A percentile compares a stretch with the other conserved stretches of the same genome.
phyloP scores from a whole-genome alignment of 768 basidiomycete species.

The Chlorophyllum brunneum region DNA sequence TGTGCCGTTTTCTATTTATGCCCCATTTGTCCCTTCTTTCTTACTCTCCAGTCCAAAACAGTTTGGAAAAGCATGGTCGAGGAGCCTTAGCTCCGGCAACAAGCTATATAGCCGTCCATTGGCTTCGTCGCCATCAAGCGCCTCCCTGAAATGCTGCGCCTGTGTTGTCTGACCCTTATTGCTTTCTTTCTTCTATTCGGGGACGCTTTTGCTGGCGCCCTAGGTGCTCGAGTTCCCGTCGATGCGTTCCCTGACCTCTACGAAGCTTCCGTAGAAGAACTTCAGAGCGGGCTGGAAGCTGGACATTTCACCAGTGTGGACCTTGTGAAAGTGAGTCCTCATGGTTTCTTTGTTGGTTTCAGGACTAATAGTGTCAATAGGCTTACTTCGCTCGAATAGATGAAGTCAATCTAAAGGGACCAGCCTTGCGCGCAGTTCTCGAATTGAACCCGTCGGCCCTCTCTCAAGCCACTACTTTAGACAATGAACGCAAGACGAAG shows the following conservation, averaged over 20 bases:
- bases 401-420: slow-evolving; percentile 62
- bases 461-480: slow-evolving; percentile 45
- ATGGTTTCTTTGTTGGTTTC: not conserved
- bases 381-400: slow-evolving; percentile 66
- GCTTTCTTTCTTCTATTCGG: not conserved
- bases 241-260: slow-evolving; percentile 49
- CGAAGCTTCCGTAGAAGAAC: slow-evolving; percentile 52
- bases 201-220: not conserved
- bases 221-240: not conserved
- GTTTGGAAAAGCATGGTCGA: too few relatives aligned
- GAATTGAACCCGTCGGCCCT: slow-evolving; percentile 56
- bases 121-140: too few relatives aligned
- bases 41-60: too few relatives aligned
- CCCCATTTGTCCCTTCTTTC: too few relatives aligned
- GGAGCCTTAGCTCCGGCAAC: too few relatives aligned
- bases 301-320: slow-evolving; percentile 56
- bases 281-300: slow-evolving; percentile 47
- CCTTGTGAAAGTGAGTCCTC: slow-evolving; percentile 47
- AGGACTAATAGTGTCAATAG: slow-evolving; percentile 25
- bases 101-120: too few relatives aligned
- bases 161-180: not conserved
- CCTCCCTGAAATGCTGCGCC: not conserved
- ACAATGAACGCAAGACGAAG: slow-evolving; percentile 35
- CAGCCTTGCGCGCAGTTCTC: slow-evolving; percentile 52
- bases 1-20: too few relatives aligned